phyloP scores from a whole-genome alignment of 306 rosid species.

The Erythrophleum fordii region DNA sequence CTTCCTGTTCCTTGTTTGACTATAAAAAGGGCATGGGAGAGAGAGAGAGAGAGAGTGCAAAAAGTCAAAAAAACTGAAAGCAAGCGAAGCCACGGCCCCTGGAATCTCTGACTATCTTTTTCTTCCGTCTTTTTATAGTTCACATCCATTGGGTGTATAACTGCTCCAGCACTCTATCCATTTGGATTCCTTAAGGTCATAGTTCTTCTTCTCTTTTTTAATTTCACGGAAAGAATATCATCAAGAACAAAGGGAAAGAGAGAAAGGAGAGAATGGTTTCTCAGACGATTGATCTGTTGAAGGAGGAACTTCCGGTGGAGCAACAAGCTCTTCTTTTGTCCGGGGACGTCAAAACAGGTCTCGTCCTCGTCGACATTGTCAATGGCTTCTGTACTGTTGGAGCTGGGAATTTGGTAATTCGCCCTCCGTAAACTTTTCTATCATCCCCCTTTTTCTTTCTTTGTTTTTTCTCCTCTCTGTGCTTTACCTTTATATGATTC shows the following conservation, averaged over 20 bases:
- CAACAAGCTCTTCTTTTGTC: conserved; percentile 64
- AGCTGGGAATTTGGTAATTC: conserved; percentile 75
- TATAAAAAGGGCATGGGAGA: no score
- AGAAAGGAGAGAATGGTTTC: conserved; percentile 46
- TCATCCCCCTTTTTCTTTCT: background rate
- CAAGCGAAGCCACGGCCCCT: background rate
- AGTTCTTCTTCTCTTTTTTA: background rate
- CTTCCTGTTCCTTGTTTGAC: background rate
- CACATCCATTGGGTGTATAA: no score
- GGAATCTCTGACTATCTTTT: no score
- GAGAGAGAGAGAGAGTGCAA: background rate
- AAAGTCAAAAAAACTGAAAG: no score
- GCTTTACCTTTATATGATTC: background rate
- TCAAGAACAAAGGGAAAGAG: background rate
- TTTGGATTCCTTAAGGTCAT: background rate
- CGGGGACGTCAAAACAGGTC: conserved; percentile 61
- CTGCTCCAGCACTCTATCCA: no score
- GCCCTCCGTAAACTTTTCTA: background rate
- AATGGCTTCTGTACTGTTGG: conserved; percentile 97
- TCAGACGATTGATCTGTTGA: conserved; percentile 53
- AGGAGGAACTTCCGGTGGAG: conserved; percentile 67
- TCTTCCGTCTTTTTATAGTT: no score
- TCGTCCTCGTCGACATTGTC: conserved; percentile 81
- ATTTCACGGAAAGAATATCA: background rate
- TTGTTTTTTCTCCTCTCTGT: no score